Base-by-base conservation (phyloP, 257 asterid genomes). In the Linderniella brevidens region DNA sequence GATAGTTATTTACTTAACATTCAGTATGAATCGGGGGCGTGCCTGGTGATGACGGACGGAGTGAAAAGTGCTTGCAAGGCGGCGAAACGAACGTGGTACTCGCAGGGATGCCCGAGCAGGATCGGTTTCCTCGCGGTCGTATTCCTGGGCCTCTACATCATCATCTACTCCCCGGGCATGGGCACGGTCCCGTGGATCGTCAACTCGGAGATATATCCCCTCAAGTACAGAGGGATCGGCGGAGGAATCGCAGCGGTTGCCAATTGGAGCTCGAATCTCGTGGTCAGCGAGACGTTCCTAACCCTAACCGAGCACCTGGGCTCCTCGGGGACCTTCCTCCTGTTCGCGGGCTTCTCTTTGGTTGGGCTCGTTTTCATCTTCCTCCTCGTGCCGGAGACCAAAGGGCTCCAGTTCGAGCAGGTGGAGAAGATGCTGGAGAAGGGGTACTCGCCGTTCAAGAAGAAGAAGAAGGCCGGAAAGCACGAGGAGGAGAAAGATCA, bases 161-260 rank as follows among this genome's bases (percentile, higher is more conserved):
- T 82, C 37, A 52, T 80, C 4, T 80, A 73, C 44, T 69, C 92
- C 0, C 86, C 86, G 0, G 92, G 93, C 0, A 73, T 78, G 77
- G 83, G 86, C 44, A 78, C 90, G 0, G 81, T 42, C 0, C 86
- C 90, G 0, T 81, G 94, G 86, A 75, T 81, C 3, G 93, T 81
- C 12, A 81, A 81, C 69, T 82, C 92, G 0, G 86, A 82, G 64
- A 82, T 82, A 16, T 82, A 82, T 44, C 93, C 93, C 3, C 43
- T 78, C 68, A 50, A 71, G 35, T 82, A 68, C 56, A 56, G 86
- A 53, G 93, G 93, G 1, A 58, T 76, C n/a, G 81, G 92, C 0
- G 87, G 92, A 19, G 94, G 94, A 3, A 82, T 76, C 1, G 92
- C 92, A 0, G 83, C 93, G 17, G 53, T 48, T 5, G 5, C 38